A percentile compares a stretch with the other conserved stretches of the same genome.
These are phyloP conservation scores for Candolleomyces eurysporus DNA, from an alignment of 768 basidiomycete species.

Conservation along the genomic window DNA sequence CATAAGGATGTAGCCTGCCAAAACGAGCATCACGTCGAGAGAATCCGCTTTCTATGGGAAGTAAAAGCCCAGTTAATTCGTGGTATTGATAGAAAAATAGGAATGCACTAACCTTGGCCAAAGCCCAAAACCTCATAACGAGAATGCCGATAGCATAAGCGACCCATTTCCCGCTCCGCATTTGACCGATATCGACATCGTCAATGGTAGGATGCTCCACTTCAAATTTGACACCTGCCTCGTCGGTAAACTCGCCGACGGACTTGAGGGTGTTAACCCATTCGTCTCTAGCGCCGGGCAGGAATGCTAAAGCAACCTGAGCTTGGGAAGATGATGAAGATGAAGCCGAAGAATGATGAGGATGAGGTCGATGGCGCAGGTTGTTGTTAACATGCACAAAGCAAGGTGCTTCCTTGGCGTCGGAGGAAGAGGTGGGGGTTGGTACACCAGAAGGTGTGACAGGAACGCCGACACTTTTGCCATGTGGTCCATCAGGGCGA, in stretches of 20 bases:
- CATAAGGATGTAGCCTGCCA: conserved; percentile 94
- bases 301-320: conserved; percentile 38
- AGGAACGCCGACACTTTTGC: too few species aligned
- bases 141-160: conserved; percentile 80
- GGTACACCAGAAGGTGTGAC: not conserved
- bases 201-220: conserved; percentile 42
- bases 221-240: conserved; percentile 46
- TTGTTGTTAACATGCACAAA: conserved; percentile 25
- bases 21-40: conserved; percentile 91
- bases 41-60: conserved; percentile 81
- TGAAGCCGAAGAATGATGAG: conserved; percentile 1
- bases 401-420: conserved; percentile 36
- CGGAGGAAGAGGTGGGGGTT: conserved; percentile 23
- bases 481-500: conserved; percentile 19
- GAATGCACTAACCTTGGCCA: conserved; percentile 54
- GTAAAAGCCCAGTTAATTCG: conserved; percentile 8
- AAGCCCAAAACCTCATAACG: conserved; percentile 79
- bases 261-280: conserved; percentile 40
- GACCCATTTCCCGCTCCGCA: conserved; percentile 85
- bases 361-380: conserved; percentile 20
- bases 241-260: conserved; percentile 29
- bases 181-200: conserved; percentile 58
- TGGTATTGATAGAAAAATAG: conserved; percentile 2
- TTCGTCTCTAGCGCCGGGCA: conserved; percentile 46
- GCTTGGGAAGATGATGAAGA: conserved; percentile 41